Evolutionary conservation across 306 rosid genomes (phyloP), one percentile per base, ranked within the genome.

Genomic region (Luffa acutangula): DNA sequence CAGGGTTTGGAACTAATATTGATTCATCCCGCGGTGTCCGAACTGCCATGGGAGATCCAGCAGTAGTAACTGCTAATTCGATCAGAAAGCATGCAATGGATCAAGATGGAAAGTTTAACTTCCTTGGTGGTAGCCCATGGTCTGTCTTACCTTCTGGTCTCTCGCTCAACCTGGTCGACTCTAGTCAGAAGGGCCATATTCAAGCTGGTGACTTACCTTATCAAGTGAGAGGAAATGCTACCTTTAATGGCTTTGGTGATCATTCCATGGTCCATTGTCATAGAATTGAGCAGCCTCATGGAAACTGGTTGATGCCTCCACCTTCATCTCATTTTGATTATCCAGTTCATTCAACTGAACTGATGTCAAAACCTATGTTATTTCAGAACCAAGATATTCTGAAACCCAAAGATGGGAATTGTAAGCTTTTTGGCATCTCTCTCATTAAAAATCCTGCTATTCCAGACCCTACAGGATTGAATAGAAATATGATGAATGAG

Each of bases 341-440:
- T 81, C 82, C 83, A 31, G 59, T 45, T 48, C 87, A 73, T 79
- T 83, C 88, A 69, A 84, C 87, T 63, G 96, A 89, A 58, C 54
- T 59, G 76, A 65, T 84, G 79, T 76, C 81, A n/a, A 87, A 84
- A 60, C 80, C 88, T 53, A 34, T 77, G 10, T 18, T 74, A 13
- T 79, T 57, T 20, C 90, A 77, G 45, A 85, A 88, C 48, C 70
- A 39, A 4, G 96, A 88, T 59, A 66, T 82, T 69, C 73, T 81
- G 13, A 90, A 87, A 78, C 85, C 88, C 9, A 91, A 88, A 80
- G 97, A 91, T 73, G 86, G 91, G 43, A 88, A 90, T 77, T 91
- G 81, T 87, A 95, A 93, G 88, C 89, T 95, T 71, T 95, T 95
- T 52, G 99, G 99, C 54, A 80, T 90, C 80, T 89, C 97, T 59